Base-by-base conservation (phyloP, 163 green algal genomes). In the Scenedesmus sp. region DNA sequence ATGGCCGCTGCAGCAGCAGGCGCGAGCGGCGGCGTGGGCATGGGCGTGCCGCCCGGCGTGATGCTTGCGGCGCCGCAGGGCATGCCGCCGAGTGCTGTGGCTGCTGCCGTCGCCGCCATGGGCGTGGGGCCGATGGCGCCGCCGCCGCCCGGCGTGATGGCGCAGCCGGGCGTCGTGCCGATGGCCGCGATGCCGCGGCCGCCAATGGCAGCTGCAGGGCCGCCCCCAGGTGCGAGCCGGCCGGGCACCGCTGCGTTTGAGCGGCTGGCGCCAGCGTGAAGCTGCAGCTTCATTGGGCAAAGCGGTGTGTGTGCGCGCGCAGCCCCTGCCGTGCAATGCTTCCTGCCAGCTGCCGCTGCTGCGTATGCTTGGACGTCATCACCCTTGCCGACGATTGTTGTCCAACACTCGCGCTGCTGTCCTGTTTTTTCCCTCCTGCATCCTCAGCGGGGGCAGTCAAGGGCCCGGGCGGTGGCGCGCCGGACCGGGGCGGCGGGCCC, bases 191-290 rank as follows among this genome's bases (percentile, higher is more conserved):
- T 89, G 68, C 65, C 65, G 6, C 65, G 85, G 44, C 85, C 85
- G 12, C 85, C 85, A 2, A 89, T 89, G 85, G 85, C 65, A 65
- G 85, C 46, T 42, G 53, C 59, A 68, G 59, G 59, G 30, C 53
- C 85, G 35, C 49, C 81, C 6, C 53, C 51, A 88, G 85, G 61
- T 83, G 85, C 18, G 68, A 13, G 9, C 20, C 56, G n/a, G 20
- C 30, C 20, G 7, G 30, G 20, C 46, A 53, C 46, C 7, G 46
- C 18, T 76, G 65, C 16, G 5, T 40, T 20, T 40, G 65, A 40
- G 6, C 40, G 65, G 3, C 5, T 76, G n/a, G n/a, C n/a, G n/a
- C n/a, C n/a, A n/a, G n/a, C n/a, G n/a, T n/a, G n/a, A n/a, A n/a
- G n/a, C n/a, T n/a, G n/a, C n/a, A n/a, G n/a, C n/a, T n/a, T n/a